Conservation (phyloP, 306 rosid species). For the Gynostemma pentaphyllum region DNA sequence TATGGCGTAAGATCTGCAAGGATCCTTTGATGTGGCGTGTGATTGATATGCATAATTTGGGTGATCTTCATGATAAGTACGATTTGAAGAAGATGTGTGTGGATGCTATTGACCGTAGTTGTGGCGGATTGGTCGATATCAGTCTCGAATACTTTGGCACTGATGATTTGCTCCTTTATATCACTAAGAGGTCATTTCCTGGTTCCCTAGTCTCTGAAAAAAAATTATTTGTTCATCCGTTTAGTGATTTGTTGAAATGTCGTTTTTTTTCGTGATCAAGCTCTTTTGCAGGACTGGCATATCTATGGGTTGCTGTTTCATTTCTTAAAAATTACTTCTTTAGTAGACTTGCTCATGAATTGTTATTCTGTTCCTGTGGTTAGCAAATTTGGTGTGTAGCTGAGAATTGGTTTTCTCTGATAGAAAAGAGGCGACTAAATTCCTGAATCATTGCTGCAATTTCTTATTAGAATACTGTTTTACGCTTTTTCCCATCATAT, state of each 20-base stretch:
- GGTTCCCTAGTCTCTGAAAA: no score
- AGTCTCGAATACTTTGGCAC: neutral
- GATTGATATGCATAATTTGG: slow-evolving; percentile 28
- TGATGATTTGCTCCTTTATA: slow-evolving; percentile 21
- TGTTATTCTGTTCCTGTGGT: neutral
- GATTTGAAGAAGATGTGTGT: slow-evolving; percentile 31
- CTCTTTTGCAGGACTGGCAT: no score
- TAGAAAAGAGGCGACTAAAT: no score
- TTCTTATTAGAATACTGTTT: no score
- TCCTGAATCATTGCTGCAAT: neutral
- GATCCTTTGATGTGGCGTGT: slow-evolving; percentile 47
- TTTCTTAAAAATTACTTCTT: no score
- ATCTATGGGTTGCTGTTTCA: no score
- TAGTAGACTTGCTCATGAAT: no score
- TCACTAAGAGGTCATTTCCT: slow-evolving; percentile 27
- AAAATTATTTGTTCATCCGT: neutral
- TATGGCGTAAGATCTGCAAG: slow-evolving; percentile 45
- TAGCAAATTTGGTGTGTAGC: neutral
- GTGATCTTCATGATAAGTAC: neutral
- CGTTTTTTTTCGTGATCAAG: neutral
- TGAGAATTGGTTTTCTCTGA: no score
- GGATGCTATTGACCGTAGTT: slow-evolving; percentile 38
- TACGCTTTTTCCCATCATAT: no score
- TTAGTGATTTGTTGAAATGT: neutral
- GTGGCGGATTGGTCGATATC: slow-evolving; percentile 25